A percentile compares a stretch with the other conserved stretches of the same genome.
These are phyloP conservation scores for Peronospora destructor DNA, from an alignment of 352 stramenopile genomes.

Conservation along the genomic window DNA sequence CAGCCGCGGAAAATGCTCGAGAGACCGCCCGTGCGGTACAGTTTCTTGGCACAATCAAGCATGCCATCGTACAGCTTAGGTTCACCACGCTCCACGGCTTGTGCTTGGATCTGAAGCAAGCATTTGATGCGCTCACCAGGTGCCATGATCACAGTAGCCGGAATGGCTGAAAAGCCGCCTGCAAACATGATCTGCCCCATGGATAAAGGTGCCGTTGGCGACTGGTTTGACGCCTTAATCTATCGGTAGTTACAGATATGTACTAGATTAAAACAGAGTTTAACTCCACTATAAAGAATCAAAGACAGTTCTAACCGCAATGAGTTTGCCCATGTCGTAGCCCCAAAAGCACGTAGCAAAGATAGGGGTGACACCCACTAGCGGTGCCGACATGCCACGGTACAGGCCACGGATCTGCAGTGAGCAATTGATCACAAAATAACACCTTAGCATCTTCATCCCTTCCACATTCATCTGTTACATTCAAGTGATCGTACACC, in stretches of 20 bases:
- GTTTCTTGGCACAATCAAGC: conserved; percentile 90
- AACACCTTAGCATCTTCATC: conserved; percentile 5
- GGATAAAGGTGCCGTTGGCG: conserved; percentile 50
- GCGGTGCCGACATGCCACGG: conserved; percentile 91
- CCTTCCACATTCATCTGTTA: neutral
- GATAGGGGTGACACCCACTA: conserved; percentile 93
- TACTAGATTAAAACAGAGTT: conserved; percentile 7
- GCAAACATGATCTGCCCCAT: conserved; percentile 87
- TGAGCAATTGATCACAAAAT: conserved; percentile 3
- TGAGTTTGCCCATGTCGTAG: conserved; percentile 93
- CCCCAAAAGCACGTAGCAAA: conserved; percentile 97
- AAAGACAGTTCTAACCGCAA: conserved; percentile 54
- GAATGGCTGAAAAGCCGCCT: conserved; percentile 86
- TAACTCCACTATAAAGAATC: neutral
- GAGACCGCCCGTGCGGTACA: conserved; percentile 89
- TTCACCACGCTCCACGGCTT: conserved; percentile 69
- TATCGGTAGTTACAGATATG: conserved; percentile 16
- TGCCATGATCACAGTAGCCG: conserved; percentile 89
- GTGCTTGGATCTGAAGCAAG: conserved; percentile 89
- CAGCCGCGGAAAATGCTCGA: conserved; percentile 92
- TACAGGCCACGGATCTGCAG: conserved; percentile 82
- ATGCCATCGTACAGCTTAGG: conserved; percentile 91
- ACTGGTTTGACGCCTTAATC: conserved; percentile 57
- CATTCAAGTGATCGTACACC: conserved; percentile 49
- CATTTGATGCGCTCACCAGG: conserved; percentile 96